Evolutionary conservation across 352 stramenopile genomes (phyloP).

Genomic region (Pythium brassicae): DNA sequence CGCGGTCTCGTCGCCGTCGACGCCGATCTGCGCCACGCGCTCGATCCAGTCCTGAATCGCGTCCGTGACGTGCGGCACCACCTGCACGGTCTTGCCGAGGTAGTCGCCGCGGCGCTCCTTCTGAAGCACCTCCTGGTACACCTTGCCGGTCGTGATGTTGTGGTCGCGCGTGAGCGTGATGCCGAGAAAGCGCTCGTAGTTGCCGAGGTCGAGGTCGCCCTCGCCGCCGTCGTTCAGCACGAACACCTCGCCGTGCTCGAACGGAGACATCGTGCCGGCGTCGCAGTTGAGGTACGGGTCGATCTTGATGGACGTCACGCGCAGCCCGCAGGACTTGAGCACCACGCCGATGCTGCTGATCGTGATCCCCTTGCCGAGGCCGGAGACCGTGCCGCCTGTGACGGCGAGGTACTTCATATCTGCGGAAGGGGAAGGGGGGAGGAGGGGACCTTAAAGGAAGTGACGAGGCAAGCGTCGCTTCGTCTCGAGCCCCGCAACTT

Average conservation of each 20-base stretch:
- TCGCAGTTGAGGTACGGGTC: conserved; percentile 99
- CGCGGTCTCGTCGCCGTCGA: conserved; percentile 75
- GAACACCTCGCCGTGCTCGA: conserved; percentile 97
- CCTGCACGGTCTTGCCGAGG: conserved; percentile 98
- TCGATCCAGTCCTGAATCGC: conserved; percentile 98
- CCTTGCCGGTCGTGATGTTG: conserved; percentile 99
- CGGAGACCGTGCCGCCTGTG: conserved; percentile 97
- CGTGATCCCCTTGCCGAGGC: conserved; percentile 99
- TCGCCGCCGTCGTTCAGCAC: conserved; percentile 98
- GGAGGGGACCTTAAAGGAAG: too few species aligned
- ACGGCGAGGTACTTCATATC: conserved; percentile 99
- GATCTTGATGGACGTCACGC: conserved; percentile 98
- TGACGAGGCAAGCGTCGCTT: too few species aligned
- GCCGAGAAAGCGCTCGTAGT: conserved; percentile 99
- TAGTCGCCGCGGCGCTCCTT: conserved; percentile 97
- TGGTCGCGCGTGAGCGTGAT: conserved; percentile 95
- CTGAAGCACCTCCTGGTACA: conserved; percentile 96
- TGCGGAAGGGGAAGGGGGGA: too few species aligned
- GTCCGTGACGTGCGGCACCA: conserved; percentile 96
- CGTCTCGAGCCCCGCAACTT: too few species aligned
- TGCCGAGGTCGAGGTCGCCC: conserved; percentile 96
- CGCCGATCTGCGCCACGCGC: conserved; percentile 93
- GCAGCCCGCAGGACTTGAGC: conserved; percentile 94
- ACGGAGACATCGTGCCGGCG: conserved; percentile 97
- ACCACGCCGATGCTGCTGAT: conserved; percentile 98